Evolutionary conservation across 2,329 filamentous ascomycete species (phyloP).

Genomic region (Aspergillus viridinutans): DNA sequence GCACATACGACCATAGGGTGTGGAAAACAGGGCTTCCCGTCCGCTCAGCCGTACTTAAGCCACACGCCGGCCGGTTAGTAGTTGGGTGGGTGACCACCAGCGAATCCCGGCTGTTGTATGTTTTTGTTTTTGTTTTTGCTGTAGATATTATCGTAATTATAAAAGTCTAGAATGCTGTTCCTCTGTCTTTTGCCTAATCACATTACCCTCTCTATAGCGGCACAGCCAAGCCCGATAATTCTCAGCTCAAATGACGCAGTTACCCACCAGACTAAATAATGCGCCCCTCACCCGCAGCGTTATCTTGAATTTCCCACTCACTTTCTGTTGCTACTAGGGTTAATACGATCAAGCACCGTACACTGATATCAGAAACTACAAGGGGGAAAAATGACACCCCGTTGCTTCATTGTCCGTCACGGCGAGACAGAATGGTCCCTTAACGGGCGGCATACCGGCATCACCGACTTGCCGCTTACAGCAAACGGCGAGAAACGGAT

Average conservation of each 20-base stretch:
- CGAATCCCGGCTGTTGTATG: no score
- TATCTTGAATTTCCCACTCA: not conserved
- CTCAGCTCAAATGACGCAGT: not conserved
- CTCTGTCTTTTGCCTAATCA: no score
- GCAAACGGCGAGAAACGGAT: conserved; percentile 73
- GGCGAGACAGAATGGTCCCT: conserved; percentile 96
- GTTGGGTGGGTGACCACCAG: no score
- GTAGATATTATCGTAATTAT: no score
- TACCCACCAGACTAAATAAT: not conserved
- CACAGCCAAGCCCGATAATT: not conserved
- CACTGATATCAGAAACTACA: not conserved
- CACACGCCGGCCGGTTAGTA: no score
- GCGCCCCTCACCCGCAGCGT: not conserved
- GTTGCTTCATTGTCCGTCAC: conserved; percentile 79
- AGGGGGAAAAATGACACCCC: conserved; percentile 51
- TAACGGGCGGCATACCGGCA: conserved; percentile 77
- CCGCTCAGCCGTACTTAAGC: no score
- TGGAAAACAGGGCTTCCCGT: no score
- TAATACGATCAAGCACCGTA: not conserved
- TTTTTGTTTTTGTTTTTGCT: no score
- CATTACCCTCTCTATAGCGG: no score
- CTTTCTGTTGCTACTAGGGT: not conserved
- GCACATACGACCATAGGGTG: no score
- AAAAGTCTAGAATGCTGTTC: no score
- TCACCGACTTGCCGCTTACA: conserved; percentile 82